These are phyloP conservation scores for Blastomyces parvus DNA, from an alignment of 2,329 filamentous ascomycete species.

Conservation along the genomic window DNA sequence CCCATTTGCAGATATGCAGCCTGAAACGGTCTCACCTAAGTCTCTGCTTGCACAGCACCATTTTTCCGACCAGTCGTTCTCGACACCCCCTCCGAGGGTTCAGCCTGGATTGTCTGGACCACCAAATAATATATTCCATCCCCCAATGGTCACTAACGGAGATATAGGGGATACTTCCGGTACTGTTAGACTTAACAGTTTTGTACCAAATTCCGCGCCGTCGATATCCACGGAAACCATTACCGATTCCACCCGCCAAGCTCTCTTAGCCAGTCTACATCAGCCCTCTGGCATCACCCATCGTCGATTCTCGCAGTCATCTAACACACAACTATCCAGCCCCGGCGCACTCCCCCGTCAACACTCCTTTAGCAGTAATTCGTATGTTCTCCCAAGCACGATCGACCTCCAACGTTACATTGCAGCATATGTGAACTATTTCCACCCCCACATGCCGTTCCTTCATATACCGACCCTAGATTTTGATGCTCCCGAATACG, in stretches of 20 bases:
- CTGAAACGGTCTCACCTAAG: slow-evolving; percentile 67
- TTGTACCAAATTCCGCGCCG: slow-evolving; percentile 50
- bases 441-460: slow-evolving; percentile 92
- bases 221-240: slow-evolving; percentile 56
- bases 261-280: slow-evolving; percentile 52
- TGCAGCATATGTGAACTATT: slow-evolving; percentile 79
- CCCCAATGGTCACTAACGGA: slow-evolving; percentile 35
- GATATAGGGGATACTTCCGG: slow-evolving; percentile 21
- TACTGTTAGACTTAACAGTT: slow-evolving; percentile 35
- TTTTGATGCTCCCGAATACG: slow-evolving; percentile 67
- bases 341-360: slow-evolving; percentile 29
- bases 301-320: slow-evolving; percentile 51
- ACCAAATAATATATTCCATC: slow-evolving; percentile 44
- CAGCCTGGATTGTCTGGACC: slow-evolving; percentile 59
- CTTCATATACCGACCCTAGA: slow-evolving; percentile 83
- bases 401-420: slow-evolving; percentile 84
- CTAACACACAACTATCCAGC: slow-evolving; percentile 41
- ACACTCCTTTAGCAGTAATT: slow-evolving; percentile 12
- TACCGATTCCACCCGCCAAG: slow-evolving; percentile 56
- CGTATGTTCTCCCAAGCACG: slow-evolving; percentile 60
- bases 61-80: slow-evolving; percentile 63
- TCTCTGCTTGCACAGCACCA: slow-evolving; percentile 60
- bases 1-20: slow-evolving; percentile 63
- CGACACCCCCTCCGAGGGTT: slow-evolving; percentile 67
- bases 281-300: slow-evolving; percentile 46